phyloP scores from a whole-genome alignment of 1,139 yeast species.

The Casaregolazyma suthepensis region DNA sequence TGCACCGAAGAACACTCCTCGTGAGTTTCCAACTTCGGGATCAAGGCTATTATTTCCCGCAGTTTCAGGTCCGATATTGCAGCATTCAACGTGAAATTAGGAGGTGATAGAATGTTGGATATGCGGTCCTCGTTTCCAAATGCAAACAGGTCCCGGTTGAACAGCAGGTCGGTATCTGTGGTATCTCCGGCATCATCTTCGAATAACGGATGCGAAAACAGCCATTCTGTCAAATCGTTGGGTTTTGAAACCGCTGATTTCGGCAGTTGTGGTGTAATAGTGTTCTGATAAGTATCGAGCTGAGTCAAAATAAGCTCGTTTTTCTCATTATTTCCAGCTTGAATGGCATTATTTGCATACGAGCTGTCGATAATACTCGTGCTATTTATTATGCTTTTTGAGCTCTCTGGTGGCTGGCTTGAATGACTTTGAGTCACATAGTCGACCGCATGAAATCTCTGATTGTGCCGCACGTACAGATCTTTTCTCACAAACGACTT shows the following conservation, averaged over 20 bases:
- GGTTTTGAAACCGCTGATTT: conserved; percentile 4
- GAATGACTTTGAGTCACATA: not conserved
- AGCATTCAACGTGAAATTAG: conserved; percentile 13
- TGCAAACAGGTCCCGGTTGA: conserved; percentile 3
- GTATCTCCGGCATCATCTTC: not conserved
- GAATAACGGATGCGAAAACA: conserved; percentile 5
- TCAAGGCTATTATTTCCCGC: conserved; percentile 13
- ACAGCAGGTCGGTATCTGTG: conserved; percentile 2
- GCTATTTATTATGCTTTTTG: not conserved
- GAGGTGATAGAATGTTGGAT: conserved; percentile 16
- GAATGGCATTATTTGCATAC: not conserved
- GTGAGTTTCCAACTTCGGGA: conserved; percentile 13
- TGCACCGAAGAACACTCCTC: conserved; percentile 11
- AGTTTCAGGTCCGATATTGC: conserved; percentile 17
- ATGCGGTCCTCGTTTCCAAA: conserved; percentile 9
- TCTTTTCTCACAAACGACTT: conserved; percentile 55
- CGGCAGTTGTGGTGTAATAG: conserved; percentile 1
- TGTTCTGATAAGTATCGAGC: not conserved
- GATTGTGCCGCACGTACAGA: conserved; percentile 42
- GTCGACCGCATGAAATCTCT: conserved; percentile 36
- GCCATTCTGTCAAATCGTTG: conserved; percentile 11
- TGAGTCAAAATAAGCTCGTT: not conserved
- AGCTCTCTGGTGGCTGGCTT: not conserved
- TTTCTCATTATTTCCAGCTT: not conserved
- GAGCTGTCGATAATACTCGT: not conserved